A percentile compares a stretch with the other conserved stretches of the same genome.
These are phyloP conservation scores for Albizia julibrissin DNA, from an alignment of 306 rosid genomes.

Conservation along the genomic window DNA sequence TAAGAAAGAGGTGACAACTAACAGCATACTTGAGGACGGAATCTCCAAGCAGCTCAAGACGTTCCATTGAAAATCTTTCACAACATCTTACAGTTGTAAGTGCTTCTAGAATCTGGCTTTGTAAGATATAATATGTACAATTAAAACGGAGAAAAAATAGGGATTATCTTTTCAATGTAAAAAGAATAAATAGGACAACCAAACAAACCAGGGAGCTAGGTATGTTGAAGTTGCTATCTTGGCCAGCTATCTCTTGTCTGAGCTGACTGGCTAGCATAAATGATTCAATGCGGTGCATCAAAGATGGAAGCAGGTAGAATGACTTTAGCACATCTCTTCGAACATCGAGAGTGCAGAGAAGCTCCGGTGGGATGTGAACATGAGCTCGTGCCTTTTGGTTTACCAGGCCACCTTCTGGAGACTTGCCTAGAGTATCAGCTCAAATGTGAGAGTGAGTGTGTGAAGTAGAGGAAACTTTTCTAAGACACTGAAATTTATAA, in stretches of 20 bases:
- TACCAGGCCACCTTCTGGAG: constrained; percentile 37
- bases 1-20: constrained; percentile 83
- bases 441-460: not conserved
- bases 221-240: constrained; percentile 44
- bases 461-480: constrained; percentile 13
- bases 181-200: constrained; percentile 1
- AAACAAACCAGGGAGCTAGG: constrained; percentile 72
- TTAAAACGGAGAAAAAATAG: constrained; percentile 10
- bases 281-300: constrained; percentile 84
- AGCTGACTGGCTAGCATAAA: constrained; percentile 90
- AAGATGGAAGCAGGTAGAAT: constrained; percentile 77
- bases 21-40: constrained; percentile 82
- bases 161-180: constrained; percentile 17
- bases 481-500: constrained; percentile 4
- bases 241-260: constrained; percentile 66
- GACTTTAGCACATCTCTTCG: constrained; percentile 66
- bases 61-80: constrained; percentile 88
- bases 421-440: constrained; percentile 51
- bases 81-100: constrained; percentile 78
- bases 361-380: constrained; percentile 93
- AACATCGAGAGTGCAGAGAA: constrained; percentile 57
- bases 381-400: constrained; percentile 54
- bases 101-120: constrained; percentile 78
- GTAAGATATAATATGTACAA: constrained; percentile 28
- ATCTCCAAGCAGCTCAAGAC: constrained; percentile 96